phyloP scores from a whole-genome alignment of 805 yeast species.

The Teunomyces funiuensis region DNA sequence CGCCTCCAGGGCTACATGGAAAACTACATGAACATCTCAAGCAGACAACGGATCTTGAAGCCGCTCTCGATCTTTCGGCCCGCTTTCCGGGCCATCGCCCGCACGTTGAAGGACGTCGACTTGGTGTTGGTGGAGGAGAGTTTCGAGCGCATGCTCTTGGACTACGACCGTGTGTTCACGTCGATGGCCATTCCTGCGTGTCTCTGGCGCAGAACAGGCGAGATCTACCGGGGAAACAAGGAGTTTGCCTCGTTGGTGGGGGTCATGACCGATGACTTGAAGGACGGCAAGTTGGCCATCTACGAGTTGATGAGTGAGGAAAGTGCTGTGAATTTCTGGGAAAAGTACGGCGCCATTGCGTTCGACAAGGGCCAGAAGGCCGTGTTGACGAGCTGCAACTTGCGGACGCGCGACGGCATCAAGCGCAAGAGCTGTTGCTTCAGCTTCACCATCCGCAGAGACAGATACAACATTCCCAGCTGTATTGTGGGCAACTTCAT shows the following conservation, averaged over 20 bases:
- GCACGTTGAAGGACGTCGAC: constrained; percentile 87
- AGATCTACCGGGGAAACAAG: constrained; percentile 90
- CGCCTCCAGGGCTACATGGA: constrained; percentile 90
- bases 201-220: constrained; percentile 96
- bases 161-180: constrained; percentile 92
- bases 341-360: constrained; percentile 93
- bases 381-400: constrained; percentile 85
- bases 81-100: constrained; percentile 89
- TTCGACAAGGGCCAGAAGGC: constrained; percentile 96
- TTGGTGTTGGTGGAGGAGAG: constrained; percentile 89
- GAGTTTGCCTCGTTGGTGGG: constrained; percentile 94
- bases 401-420: constrained; percentile 79
- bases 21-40: constrained; percentile 79
- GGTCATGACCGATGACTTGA: constrained; percentile 82
- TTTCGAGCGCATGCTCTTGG: constrained; percentile 89
- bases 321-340: constrained; percentile 97
- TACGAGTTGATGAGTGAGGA: constrained; percentile 95
- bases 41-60: constrained; percentile 80
- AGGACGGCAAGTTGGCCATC: constrained; percentile 89
- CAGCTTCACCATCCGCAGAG: constrained; percentile 90
- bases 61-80: constrained; percentile 87
- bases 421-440: constrained; percentile 85
- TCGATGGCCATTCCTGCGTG: constrained; percentile 98
- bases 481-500: constrained; percentile 95
- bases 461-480: constrained; percentile 90